Evolutionary conservation across 768 basidiomycete species (phyloP).

Genomic region (Mycena galopus): DNA sequence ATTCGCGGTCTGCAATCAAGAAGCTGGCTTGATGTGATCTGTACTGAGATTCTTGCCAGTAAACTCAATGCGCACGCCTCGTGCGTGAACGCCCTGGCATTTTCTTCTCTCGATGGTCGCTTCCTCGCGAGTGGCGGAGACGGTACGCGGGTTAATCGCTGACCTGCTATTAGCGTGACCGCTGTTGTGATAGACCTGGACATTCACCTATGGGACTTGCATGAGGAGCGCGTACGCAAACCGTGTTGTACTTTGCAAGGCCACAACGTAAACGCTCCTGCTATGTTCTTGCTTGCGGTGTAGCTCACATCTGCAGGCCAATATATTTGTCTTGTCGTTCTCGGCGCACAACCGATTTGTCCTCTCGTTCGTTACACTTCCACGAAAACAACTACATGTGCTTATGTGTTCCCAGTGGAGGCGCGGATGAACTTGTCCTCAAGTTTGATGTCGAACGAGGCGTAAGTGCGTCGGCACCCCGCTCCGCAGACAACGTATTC

Average conservation of each 20-base stretch:
- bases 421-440: slow-evolving; percentile 63
- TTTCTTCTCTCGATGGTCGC: slow-evolving; percentile 70
- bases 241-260: slow-evolving; percentile 61
- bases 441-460: slow-evolving; percentile 62
- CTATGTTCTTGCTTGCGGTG: not conserved
- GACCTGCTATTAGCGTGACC: slow-evolving; percentile 8
- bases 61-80: slow-evolving; percentile 64
- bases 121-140: slow-evolving; percentile 81
- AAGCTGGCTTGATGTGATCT: not conserved
- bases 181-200: slow-evolving; percentile 58
- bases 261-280: slow-evolving; percentile 54
- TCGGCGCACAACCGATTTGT: slow-evolving; percentile 75
- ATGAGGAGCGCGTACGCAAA: slow-evolving; percentile 64
- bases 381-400: slow-evolving; percentile 15
- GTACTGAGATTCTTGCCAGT: slow-evolving; percentile 39
- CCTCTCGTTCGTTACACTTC: slow-evolving; percentile 66
- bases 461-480: slow-evolving; percentile 26
- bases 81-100: slow-evolving; percentile 74
- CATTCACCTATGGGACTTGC: slow-evolving; percentile 75
- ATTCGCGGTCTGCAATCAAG: slow-evolving; percentile 36
- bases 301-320: slow-evolving; percentile 59
- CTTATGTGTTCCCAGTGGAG: slow-evolving; percentile 57
- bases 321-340: slow-evolving; percentile 79
- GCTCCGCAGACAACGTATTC: slow-evolving; percentile 42
- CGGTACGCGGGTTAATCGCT: slow-evolving; percentile 54